phyloP scores from a whole-genome alignment of 163 green algal genomes.

The Chloromonas sp. region DNA sequence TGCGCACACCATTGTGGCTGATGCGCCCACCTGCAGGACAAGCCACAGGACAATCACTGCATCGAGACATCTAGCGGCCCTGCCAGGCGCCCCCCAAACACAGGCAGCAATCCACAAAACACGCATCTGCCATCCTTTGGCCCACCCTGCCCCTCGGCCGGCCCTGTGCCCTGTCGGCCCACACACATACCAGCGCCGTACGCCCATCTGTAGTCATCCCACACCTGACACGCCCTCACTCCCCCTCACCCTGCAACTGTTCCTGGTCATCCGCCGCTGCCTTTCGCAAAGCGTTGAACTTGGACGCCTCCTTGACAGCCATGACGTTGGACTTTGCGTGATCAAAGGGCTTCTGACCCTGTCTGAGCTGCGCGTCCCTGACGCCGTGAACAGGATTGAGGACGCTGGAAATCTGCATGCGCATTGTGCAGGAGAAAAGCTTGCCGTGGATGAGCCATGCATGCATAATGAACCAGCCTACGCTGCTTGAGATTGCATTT shows the following conservation, averaged over 20 bases:
- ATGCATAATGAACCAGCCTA: no score
- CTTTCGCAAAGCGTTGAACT: slow-evolving; percentile 51
- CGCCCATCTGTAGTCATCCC: no score
- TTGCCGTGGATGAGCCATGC: no score
- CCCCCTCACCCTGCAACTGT: background rate
- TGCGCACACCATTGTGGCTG: slow-evolving; percentile 8
- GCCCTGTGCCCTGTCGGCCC: no score
- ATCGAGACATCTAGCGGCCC: background rate
- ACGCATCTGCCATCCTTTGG: no score
- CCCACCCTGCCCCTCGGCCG: no score
- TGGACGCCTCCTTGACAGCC: slow-evolving; percentile 50
- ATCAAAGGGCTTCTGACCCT: slow-evolving; percentile 53
- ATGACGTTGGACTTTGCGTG: slow-evolving; percentile 53
- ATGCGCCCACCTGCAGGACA: background rate
- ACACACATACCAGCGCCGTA: no score
- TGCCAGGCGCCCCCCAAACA: background rate
- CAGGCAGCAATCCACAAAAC: background rate
- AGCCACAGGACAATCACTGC: background rate
- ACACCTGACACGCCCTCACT: no score
- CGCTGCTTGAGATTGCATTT: no score
- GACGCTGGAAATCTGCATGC: slow-evolving; percentile 29
- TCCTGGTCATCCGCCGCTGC: slow-evolving; percentile 11
- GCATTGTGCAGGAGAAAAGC: background rate
- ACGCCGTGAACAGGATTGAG: slow-evolving; percentile 59
- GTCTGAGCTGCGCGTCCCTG: slow-evolving; percentile 42